Percentiles rank a stretch among this genome's conserved stretches.
Conservation (phyloP, 2,329 filamentous ascomycete species). For the Ascochyta pisi region DNA sequence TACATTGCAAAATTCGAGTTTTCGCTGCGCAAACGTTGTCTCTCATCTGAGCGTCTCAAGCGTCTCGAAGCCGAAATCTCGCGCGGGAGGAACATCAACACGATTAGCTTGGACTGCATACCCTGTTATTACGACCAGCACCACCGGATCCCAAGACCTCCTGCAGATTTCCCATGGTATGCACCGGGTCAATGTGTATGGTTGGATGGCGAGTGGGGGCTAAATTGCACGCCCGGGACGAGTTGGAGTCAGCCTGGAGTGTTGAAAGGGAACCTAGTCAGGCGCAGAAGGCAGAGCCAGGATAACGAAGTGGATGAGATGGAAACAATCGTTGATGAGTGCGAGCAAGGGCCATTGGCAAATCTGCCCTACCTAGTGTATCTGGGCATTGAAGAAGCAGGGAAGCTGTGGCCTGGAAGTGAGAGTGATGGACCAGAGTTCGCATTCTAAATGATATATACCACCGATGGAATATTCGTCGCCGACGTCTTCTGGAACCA, state of each 20-base stretch:
- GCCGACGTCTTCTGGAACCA: too few relatives aligned
- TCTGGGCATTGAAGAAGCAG: constrained; percentile 15
- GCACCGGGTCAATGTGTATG: constrained; percentile 2
- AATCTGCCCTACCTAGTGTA: constrained; percentile 22
- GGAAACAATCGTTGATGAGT: background rate
- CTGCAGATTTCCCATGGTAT: constrained; percentile 24
- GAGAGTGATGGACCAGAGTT: constrained; percentile 6
- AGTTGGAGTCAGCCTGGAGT: constrained; percentile 7
- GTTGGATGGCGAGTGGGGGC: constrained; percentile 12
- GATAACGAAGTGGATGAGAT: background rate
- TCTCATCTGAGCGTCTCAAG: constrained; percentile 13
- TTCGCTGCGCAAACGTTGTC: constrained; percentile 22
- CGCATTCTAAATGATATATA: background rate
- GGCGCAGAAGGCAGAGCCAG: too few relatives aligned
- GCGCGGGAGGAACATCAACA: constrained; percentile 21
- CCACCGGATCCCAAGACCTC: constrained; percentile 11
- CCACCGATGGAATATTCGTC: background rate
- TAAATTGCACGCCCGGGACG: constrained; percentile 1
- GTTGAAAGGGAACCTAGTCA: constrained; percentile 3
- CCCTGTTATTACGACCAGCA: constrained; percentile 29
- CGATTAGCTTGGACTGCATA: constrained; percentile 28
- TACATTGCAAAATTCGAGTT: constrained; percentile 25
- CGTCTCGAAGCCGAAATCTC: constrained; percentile 20
- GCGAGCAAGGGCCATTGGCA: constrained; percentile 5
- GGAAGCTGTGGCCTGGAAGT: constrained; percentile 10